Evolutionary conservation across 2,329 filamentous ascomycete species (phyloP), one percentile per base, ranked within the genome.

Genomic region (Aureobasidium melanogenum): DNA sequence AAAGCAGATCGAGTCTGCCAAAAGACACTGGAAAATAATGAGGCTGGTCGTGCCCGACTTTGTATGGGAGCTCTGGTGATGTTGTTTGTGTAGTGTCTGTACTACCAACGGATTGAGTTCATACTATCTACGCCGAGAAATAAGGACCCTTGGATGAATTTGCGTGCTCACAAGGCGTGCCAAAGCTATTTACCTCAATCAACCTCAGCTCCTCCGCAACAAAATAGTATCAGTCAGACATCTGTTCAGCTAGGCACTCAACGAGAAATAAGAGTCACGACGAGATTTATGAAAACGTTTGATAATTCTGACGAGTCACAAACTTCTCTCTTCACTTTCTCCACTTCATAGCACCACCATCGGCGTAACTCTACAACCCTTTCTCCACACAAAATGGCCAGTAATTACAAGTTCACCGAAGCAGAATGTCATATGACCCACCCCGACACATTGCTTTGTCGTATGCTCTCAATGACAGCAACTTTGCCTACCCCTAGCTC

Each of bases 21-120:
- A 88, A 57, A 88, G 88, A 10, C 94, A 99, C 76, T 99, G 94
- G 94, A 78, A 77, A 46, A 87, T 99, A 50, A 99, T 99, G 91
- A 84, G 94, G 69, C 84, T 78, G 0, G 91, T 97, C 2, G 67
- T 97, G 64, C 91, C 92, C 1, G 79, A 79, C 61, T 76, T 77
- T 14, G 83, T 97, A 28, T 99, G 94, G 94, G 88, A 96, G 76
- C 82, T 84, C 69, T 97, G 91, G 90, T 96, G 74, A 82, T 59
- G 19, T 36, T 4, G 41, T 36, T 4, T 43, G 6, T n/a, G 5
- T n/a, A n/a, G n/a, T 43, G 19, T 43, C 8, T 19, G 17, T 39
- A 39, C 0, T 19, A 39, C 8, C 36, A 7, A 39, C 7, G 36
- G 15, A n/a, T 19, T 44, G 26, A 30, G 1, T 19, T 17, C 26